These are phyloP conservation scores for Curvularia eragrostidis DNA, from an alignment of 2,329 filamentous ascomycete species.

Conservation along the genomic window DNA sequence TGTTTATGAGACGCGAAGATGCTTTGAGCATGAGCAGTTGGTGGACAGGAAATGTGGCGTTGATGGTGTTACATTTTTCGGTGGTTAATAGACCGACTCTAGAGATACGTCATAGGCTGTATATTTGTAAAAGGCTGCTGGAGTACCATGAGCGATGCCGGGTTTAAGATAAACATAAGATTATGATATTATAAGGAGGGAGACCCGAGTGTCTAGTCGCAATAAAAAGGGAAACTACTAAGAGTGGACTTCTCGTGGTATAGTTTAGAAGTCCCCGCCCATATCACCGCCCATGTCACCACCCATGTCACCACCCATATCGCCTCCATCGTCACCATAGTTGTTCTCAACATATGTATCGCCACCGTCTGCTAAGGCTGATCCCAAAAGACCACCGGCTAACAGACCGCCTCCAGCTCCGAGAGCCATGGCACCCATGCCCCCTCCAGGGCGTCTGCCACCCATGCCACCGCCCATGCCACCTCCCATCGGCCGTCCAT, in stretches of 20 bases:
- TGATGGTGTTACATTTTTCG: constrained; percentile 22
- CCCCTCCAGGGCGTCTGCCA: constrained; percentile 54
- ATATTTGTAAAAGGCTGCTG: not conserved
- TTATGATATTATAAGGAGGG: not conserved
- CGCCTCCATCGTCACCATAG: constrained; percentile 25
- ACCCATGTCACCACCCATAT: constrained; percentile 35
- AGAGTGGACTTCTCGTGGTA: constrained; percentile 2
- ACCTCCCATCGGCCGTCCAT: constrained; percentile 55
- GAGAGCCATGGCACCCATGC: constrained; percentile 74
- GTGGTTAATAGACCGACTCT: constrained; percentile 19
- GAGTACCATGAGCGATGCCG: not conserved
- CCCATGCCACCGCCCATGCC: constrained; percentile 32
- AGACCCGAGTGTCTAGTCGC: not conserved
- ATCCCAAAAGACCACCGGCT: constrained; percentile 74
- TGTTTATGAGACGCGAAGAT: constrained; percentile 22
- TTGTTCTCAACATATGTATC: constrained; percentile 31
- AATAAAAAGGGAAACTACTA: not conserved
- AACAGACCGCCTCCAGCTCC: constrained; percentile 82
- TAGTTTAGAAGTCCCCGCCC: constrained; percentile 19
- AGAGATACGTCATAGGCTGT: constrained; percentile 19
- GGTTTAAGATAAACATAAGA: not conserved
- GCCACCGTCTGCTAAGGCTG: constrained; percentile 62
- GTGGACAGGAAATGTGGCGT: constrained; percentile 23
- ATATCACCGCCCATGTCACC: constrained; percentile 40
- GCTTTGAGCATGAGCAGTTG: constrained; percentile 29